Conservation (phyloP, 2,329 filamentous ascomycete species). For the Escovopsis sp. region DNA sequence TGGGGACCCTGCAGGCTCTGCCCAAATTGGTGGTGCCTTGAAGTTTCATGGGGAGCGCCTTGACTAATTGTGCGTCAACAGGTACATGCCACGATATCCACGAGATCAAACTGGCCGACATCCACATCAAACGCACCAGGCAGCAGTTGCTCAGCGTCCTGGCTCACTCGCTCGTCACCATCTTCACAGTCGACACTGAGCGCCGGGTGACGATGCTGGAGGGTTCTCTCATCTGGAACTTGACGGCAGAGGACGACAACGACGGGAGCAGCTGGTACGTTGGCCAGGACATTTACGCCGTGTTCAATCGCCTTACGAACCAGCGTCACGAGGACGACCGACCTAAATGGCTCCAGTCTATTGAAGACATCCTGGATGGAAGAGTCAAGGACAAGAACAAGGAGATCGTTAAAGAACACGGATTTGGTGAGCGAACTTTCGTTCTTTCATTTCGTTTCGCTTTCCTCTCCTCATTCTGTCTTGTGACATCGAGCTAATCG, state of each 20-base stretch:
- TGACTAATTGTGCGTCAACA: slow-evolving; percentile 6
- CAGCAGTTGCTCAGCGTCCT: slow-evolving; percentile 60
- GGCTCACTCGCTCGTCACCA: slow-evolving; percentile 57
- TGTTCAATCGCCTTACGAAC: slow-evolving; percentile 39
- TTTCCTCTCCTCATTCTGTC: no score
- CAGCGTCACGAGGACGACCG: slow-evolving; percentile 27
- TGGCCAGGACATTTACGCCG: slow-evolving; percentile 47
- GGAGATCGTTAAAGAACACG: slow-evolving; percentile 50
- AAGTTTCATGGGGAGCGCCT: background rate
- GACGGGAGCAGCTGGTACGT: slow-evolving; percentile 31
- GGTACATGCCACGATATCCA: slow-evolving; percentile 65
- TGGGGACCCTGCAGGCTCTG: background rate
- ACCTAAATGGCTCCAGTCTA: slow-evolving; percentile 37
- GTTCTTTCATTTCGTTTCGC: no score
- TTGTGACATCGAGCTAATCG: background rate
- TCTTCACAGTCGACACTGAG: slow-evolving; percentile 55
- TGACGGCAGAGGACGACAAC: slow-evolving; percentile 18
- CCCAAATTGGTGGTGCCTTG: no score
- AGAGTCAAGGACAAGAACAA: slow-evolving; percentile 34
- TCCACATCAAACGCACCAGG: slow-evolving; percentile 49
- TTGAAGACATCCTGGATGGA: slow-evolving; percentile 51
- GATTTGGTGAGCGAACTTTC: slow-evolving; percentile 26
- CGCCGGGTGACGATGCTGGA: slow-evolving; percentile 53
- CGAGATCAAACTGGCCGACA: slow-evolving; percentile 53
- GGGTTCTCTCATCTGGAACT: slow-evolving; percentile 46